Evolutionary conservation across 495 filamentous ascomycete species (phyloP).

Genomic region (Hypoxylon intermedium): DNA sequence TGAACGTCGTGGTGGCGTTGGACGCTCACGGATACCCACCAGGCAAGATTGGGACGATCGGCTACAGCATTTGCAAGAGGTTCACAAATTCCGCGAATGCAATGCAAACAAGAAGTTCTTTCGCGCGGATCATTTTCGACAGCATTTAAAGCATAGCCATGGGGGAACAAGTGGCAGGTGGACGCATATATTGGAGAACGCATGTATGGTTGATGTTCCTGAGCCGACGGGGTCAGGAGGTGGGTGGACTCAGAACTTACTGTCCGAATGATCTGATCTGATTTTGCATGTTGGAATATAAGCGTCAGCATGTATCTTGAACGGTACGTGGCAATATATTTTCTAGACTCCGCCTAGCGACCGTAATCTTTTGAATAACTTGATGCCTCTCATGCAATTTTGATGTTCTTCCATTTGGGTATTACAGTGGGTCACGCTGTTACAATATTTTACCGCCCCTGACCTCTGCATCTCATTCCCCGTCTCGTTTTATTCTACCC

Average conservation of each 20-base stretch:
- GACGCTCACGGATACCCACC: constrained; percentile 45
- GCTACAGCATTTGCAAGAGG: constrained; percentile 70
- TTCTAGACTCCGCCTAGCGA: no score
- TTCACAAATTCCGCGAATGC: constrained; percentile 85
- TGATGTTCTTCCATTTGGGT: no score
- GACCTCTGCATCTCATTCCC: no score
- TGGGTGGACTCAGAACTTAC: neutral
- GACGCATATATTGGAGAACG: constrained; percentile 81
- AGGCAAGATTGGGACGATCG: constrained; percentile 31
- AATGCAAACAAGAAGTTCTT: constrained; percentile 88
- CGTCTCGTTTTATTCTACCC: no score
- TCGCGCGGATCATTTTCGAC: constrained; percentile 87
- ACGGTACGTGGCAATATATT: no score
- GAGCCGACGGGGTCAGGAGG: neutral
- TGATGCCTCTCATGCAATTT: no score
- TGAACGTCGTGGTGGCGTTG: constrained; percentile 68
- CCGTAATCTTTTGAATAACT: no score
- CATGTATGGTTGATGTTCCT: constrained; percentile 72
- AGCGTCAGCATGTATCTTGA: no score
- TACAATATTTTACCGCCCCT: no score
- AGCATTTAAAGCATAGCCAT: constrained; percentile 84
- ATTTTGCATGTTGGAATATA: no score
- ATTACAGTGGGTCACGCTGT: no score
- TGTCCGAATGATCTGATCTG: no score
- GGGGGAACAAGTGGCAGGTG: constrained; percentile 74